These are phyloP conservation scores for Rhodotorula babjevae DNA, from an alignment of 768 basidiomycete species.

Conservation along the genomic window DNA sequence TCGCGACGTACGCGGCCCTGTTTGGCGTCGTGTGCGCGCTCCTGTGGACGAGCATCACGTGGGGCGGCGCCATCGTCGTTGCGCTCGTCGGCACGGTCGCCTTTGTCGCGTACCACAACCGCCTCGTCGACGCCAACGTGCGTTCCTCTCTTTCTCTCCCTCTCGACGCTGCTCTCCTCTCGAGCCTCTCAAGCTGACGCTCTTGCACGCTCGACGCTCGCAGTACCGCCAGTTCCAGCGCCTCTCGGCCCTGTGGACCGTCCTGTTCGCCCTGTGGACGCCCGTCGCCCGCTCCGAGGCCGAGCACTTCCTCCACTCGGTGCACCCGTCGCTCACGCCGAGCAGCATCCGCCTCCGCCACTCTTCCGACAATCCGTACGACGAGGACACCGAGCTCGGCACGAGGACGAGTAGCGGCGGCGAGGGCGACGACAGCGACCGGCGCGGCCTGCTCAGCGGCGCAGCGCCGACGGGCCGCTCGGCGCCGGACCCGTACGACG, in stretches of 20 bases:
- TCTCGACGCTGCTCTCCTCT: not conserved
- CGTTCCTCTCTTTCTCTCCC: conserved; percentile 37
- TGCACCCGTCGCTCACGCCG: conserved; percentile 18
- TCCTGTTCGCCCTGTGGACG: conserved; percentile 91
- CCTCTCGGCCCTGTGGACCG: conserved; percentile 86
- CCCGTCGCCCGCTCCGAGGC: conserved; percentile 32
- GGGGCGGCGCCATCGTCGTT: conserved; percentile 40
- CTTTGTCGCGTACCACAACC: conserved; percentile 74
- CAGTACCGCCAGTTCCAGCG: conserved; percentile 48
- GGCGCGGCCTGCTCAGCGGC: not conserved
- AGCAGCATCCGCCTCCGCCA: not conserved
- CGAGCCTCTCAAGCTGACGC: not conserved
- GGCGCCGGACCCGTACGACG: not conserved
- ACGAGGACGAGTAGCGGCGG: too few relatives aligned
- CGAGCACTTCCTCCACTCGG: conserved; percentile 18
- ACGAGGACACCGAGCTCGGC: not conserved
- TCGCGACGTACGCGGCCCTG: conserved; percentile 72
- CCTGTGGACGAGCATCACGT: conserved; percentile 62
- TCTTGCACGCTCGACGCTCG: too few relatives aligned
- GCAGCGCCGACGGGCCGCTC: not conserved
- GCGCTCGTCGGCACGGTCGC: conserved; percentile 68
- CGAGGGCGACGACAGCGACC: not conserved
- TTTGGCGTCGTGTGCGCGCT: conserved; percentile 84
- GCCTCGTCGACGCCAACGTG: conserved; percentile 71
- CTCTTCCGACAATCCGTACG: not conserved